Base-by-base conservation (phyloP, 2,329 filamentous ascomycete species). In the Alternaria dauci region DNA sequence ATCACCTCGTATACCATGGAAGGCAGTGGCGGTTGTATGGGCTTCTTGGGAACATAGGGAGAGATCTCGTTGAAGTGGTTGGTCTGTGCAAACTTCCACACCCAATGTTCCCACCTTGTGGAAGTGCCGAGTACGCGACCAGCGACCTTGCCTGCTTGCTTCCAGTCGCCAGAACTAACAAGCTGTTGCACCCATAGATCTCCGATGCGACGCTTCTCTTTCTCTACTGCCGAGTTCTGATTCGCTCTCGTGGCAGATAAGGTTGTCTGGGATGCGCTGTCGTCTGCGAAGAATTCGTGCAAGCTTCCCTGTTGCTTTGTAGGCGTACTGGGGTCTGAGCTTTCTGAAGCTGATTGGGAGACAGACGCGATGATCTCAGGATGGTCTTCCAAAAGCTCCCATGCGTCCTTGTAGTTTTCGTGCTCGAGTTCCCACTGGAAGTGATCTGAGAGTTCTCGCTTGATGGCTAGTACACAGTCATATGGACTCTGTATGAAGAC, bases 401-500 rank as follows among this genome's bases (percentile, higher is more conserved):
- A 99, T 2, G 94, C 93, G 68, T 92, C 87, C 71, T 92, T 87
- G 72, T 94, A 97, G 63, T 90, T 89, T 53, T 91, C 86, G 62
- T 90, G 92, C 59, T 94, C 91, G 28, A 96, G 76, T 14, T 98
- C 83, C 94, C 94, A 99, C 8, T 85, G 82, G 23, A 98, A 82
- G 72, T 96, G 93, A 78, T 99, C 95, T 4, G 88, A 83, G 16
- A 96, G 83, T 72, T 97, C 94, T 68, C 95, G 86, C 75, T 94
- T 94, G 2, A 95, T 92, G 0, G 93, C 92, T 55, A 97, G 82
- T n/a, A 98, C 90, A 71, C 94, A 98, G 78, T 99, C 95, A 74
- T 96, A 99, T 0, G 95, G 95, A 70, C 93, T 97, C 72, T 97
- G 93, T 41, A 99, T 92, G 75, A 97, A 97, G 16, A 99, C 91